A percentile compares a stretch with the other conserved stretches of the same genome.
phyloP scores from a whole-genome alignment of 2,329 filamentous ascomycete species.

The Pestalotiopsis sp. region DNA sequence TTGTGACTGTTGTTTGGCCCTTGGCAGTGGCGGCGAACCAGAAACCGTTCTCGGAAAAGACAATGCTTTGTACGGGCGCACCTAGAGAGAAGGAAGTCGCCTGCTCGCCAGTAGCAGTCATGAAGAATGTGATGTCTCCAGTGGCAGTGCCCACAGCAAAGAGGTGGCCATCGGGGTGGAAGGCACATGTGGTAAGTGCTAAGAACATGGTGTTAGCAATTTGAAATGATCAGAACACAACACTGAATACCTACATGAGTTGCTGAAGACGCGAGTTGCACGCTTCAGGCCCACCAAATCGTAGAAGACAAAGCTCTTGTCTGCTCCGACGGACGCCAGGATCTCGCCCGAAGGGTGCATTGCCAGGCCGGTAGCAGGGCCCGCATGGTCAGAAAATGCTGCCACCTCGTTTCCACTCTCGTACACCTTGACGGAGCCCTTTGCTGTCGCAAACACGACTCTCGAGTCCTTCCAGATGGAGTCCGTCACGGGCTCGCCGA shows the following conservation, averaged over 20 bases:
- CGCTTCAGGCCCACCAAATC: conserved; percentile 69
- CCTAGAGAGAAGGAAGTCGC: conserved; percentile 74
- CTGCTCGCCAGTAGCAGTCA: conserved; percentile 76
- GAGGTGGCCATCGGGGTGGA: conserved; percentile 96
- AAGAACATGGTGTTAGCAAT: not conserved
- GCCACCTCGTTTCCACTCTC: conserved; percentile 70
- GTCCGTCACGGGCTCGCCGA: conserved; percentile 69
- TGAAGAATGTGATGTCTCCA: conserved; percentile 85
- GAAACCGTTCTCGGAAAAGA: conserved; percentile 95
- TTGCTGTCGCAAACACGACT: conserved; percentile 72
- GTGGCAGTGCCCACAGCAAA: conserved; percentile 80
- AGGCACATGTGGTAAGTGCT: conserved; percentile 72
- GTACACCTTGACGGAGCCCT: conserved; percentile 80
- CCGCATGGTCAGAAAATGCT: conserved; percentile 79
- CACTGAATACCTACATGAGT: conserved; percentile 65
- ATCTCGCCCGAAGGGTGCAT: conserved; percentile 83
- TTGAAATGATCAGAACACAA: not conserved
- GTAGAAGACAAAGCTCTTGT: conserved; percentile 93
- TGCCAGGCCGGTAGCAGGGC: conserved; percentile 74
- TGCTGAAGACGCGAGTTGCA: conserved; percentile 77
- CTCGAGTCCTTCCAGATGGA: conserved; percentile 67
- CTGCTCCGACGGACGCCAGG: conserved; percentile 82
- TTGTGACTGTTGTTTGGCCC: conserved; percentile 75
- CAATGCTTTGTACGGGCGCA: conserved; percentile 72
- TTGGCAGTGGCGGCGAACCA: conserved; percentile 87